Evolutionary conservation across 352 stramenopile species (phyloP).

Genomic region (Phytophthora pseudosyringae): DNA sequence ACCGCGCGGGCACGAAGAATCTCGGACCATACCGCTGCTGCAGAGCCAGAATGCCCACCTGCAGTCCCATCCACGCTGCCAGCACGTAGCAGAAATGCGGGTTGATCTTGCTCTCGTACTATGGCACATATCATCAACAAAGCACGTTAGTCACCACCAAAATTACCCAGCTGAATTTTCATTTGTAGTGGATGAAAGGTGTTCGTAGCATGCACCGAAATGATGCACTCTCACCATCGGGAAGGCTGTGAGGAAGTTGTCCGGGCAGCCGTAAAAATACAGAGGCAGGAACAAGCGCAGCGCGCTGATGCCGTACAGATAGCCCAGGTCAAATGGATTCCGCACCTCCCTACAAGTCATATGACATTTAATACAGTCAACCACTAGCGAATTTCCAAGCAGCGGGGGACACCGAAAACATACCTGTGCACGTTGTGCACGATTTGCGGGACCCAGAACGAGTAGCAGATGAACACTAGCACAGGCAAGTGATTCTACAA

Average conservation of each 20-base stretch:
- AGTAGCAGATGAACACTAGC: constrained; percentile 95
- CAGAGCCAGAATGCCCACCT: constrained; percentile 92
- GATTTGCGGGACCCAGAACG: constrained; percentile 99
- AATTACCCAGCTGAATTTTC: not conserved
- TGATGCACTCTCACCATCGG: constrained; percentile 62
- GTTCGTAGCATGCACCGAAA: not conserved
- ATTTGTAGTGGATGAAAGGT: constrained; percentile 2
- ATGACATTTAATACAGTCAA: constrained; percentile 4
- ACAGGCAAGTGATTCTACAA: constrained; percentile 84
- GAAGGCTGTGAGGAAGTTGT: constrained; percentile 93
- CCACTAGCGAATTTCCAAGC: not conserved
- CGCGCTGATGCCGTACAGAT: constrained; percentile 95
- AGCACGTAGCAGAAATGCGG: constrained; percentile 78
- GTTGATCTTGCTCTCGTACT: constrained; percentile 81
- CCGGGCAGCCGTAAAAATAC: constrained; percentile 95
- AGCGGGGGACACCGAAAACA: constrained; percentile 5
- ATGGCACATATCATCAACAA: constrained; percentile 7
- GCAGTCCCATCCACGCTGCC: constrained; percentile 91
- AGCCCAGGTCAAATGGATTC: constrained; percentile 94
- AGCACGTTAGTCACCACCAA: constrained; percentile 21
- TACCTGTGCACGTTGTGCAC: constrained; percentile 94
- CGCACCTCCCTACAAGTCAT: constrained; percentile 79
- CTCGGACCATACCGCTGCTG: constrained; percentile 93
- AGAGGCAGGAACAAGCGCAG: constrained; percentile 94
- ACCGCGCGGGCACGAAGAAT: constrained; percentile 96